These are phyloP conservation scores for Dendrocalamus latiflorus DNA, from an alignment of 202 grass and related monocot genomes.

Conservation along the genomic window DNA sequence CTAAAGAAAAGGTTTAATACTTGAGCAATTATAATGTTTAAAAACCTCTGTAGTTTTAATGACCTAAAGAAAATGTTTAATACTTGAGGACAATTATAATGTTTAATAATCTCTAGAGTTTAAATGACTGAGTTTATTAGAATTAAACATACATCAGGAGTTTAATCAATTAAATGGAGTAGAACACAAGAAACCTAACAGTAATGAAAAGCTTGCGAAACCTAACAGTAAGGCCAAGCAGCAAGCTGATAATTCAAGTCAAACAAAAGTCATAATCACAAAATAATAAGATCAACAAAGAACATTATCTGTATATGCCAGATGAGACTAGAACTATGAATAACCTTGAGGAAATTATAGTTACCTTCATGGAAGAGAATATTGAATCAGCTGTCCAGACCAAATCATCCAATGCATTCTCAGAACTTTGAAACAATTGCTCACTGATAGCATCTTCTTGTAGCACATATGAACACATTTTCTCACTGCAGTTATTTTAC, in stretches of 20 bases:
- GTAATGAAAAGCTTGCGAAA: constrained; percentile 5
- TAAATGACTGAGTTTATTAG: neutral
- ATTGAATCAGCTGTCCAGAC: constrained; percentile 81
- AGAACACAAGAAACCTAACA: constrained; percentile 22
- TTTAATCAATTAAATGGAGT: constrained; percentile 1
- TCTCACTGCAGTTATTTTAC: constrained; percentile 43
- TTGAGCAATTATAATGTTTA: constrained; percentile 1
- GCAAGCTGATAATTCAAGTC: neutral
- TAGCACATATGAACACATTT: constrained; percentile 55
- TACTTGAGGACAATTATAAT: constrained; percentile 10
- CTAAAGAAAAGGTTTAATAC: neutral
- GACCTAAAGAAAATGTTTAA: neutral
- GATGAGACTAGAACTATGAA: neutral
- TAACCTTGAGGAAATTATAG: constrained; percentile 21
- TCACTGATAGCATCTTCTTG: constrained; percentile 92
- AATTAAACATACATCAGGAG: constrained; percentile 1
- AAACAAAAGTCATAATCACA: constrained; percentile 11
- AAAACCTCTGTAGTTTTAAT: neutral
- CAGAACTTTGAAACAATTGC: constrained; percentile 88
- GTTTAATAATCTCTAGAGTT: neutral
- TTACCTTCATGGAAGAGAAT: constrained; percentile 74
- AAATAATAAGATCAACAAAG: constrained; percentile 6
- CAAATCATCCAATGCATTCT: constrained; percentile 78
- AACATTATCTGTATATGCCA: neutral
- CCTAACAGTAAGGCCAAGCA: neutral